These are phyloP conservation scores for Dryas octopetala DNA, from an alignment of 306 rosid genomes.

Conservation along the genomic window DNA sequence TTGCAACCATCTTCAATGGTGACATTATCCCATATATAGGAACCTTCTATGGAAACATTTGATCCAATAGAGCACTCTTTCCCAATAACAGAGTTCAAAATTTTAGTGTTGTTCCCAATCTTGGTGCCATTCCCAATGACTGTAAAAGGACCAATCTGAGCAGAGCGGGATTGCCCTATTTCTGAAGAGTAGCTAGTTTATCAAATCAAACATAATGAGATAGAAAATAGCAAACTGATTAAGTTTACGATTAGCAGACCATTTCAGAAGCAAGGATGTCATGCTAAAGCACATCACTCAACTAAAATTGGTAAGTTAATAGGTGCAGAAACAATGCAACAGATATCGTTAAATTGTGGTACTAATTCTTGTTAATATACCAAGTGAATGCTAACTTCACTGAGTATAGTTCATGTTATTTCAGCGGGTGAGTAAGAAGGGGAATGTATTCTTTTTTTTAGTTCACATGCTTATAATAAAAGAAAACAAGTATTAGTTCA, in stretches of 20 bases:
- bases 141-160: slow-evolving; percentile 77
- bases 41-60: slow-evolving; percentile 77
- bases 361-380: neutral
- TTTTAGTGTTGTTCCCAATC: slow-evolving; percentile 61
- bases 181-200: slow-evolving; percentile 48
- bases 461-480: neutral
- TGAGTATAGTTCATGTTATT: neutral
- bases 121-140: slow-evolving; percentile 85
- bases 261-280: neutral
- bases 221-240: slow-evolving; percentile 2
- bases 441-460: neutral
- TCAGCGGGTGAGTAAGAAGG: neutral
- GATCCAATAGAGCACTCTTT: slow-evolving; percentile 84
- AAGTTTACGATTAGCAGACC: slow-evolving; percentile 3
- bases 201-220: slow-evolving; percentile 23
- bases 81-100: slow-evolving; percentile 81
- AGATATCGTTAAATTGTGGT: neutral
- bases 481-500: neutral
- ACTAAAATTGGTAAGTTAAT: neutral
- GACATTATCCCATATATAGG: slow-evolving; percentile 85
- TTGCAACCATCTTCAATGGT: slow-evolving; percentile 87
- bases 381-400: neutral
- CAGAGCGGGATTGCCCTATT: slow-evolving; percentile 73
- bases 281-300: neutral
- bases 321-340: neutral